phyloP scores from a whole-genome alignment of 257 asterid species.

The Solanum rostratum region DNA sequence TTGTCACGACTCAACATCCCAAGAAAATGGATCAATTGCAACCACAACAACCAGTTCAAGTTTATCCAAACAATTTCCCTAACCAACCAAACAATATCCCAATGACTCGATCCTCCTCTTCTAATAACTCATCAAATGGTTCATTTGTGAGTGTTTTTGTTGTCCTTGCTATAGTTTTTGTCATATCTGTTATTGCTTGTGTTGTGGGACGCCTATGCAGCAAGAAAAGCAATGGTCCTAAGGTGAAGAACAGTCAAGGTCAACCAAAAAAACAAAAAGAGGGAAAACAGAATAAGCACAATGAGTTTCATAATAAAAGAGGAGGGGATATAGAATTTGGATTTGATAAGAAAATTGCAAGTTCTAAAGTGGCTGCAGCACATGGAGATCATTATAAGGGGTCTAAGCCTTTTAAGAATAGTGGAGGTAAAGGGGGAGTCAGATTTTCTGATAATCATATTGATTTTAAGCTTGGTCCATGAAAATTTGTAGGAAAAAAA shows the following conservation, averaged over 20 bases:
- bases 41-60: constrained; percentile 27
- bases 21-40: constrained; percentile 27
- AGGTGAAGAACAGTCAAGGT: constrained; percentile 19
- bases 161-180: constrained; percentile 60
- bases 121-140: constrained; percentile 45
- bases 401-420: constrained; percentile 8
- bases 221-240: constrained; percentile 24
- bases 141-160: constrained; percentile 70
- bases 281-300: constrained; percentile 22
- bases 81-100: constrained; percentile 15
- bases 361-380: constrained; percentile 21
- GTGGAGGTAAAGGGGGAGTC: constrained; percentile 35
- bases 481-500: background rate
- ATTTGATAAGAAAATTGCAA: constrained; percentile 27
- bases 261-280: constrained; percentile 26
- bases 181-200: constrained; percentile 50
- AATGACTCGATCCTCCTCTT: background rate
- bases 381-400: constrained; percentile 20
- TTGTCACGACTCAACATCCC: background rate
- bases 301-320: constrained; percentile 19
- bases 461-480: constrained; percentile 18
- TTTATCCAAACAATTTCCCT: constrained; percentile 26
- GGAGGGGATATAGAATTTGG: constrained; percentile 74
- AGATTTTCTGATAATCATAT: constrained; percentile 43
- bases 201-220: constrained; percentile 63